These are phyloP conservation scores for Lactarius pseudohatsudake DNA, from an alignment of 768 basidiomycete species.

Conservation along the genomic window DNA sequence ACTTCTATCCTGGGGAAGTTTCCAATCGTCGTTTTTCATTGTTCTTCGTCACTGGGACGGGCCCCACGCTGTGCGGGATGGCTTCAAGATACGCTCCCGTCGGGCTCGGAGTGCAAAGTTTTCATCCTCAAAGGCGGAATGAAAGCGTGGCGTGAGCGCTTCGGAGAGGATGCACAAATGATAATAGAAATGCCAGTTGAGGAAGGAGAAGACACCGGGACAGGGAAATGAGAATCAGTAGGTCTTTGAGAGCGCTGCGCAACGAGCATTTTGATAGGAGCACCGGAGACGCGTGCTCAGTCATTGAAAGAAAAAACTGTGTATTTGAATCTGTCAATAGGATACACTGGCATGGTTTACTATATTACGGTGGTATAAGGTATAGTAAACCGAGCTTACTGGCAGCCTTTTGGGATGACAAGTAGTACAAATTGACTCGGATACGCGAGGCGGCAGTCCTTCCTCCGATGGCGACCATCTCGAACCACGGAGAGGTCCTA, in stretches of 20 bases:
- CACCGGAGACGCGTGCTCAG: not conserved
- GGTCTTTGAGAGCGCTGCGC: not conserved
- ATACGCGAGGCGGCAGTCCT: not conserved
- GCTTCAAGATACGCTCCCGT: constrained; percentile 32
- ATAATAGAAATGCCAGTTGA: constrained; percentile 50
- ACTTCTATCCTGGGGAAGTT: constrained; percentile 34
- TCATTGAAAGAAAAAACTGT: not conserved
- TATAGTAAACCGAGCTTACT: not conserved
- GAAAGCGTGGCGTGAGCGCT: constrained; percentile 32
- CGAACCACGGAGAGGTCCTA: too few species aligned
- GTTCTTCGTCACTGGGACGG: constrained; percentile 30
- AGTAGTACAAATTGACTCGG: not conserved
- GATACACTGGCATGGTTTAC: not conserved
- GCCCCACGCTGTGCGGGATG: constrained; percentile 31
- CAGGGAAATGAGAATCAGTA: constrained; percentile 1
- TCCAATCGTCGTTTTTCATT: constrained; percentile 34
- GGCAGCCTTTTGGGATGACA: not conserved
- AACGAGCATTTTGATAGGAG: not conserved
- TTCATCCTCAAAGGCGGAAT: constrained; percentile 32
- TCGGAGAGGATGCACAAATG: constrained; percentile 26
- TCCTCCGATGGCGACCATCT: too few species aligned
- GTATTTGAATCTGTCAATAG: not conserved
- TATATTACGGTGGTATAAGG: not conserved
- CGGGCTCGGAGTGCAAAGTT: constrained; percentile 22
- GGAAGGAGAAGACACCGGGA: not conserved